phyloP scores from a whole-genome alignment of 2,329 filamentous ascomycete species.

The Clonostachys rhizophaga region DNA sequence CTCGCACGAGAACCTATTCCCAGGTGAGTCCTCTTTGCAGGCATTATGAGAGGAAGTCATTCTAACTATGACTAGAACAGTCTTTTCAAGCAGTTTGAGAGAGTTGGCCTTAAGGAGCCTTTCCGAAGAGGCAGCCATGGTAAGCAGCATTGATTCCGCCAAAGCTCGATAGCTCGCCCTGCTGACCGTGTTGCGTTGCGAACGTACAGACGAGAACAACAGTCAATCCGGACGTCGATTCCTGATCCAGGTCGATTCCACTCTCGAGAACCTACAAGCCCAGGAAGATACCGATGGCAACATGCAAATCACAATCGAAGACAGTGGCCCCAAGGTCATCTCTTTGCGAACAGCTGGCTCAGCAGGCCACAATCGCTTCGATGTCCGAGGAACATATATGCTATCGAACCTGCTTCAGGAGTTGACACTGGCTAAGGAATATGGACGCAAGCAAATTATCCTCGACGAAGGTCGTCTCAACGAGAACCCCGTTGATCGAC shows the following conservation, averaged over 20 bases:
- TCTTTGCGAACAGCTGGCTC: conserved; percentile 81
- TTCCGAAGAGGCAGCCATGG: conserved; percentile 57
- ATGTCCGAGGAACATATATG: conserved; percentile 95
- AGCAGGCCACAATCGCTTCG: conserved; percentile 80
- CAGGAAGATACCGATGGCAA: conserved; percentile 94
- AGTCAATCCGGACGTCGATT: conserved; percentile 68
- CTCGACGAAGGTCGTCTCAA: conserved; percentile 88
- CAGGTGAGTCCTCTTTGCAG: conserved; percentile 30
- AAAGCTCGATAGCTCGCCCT: not conserved
- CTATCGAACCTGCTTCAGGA: conserved; percentile 95
- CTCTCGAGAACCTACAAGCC: conserved; percentile 70
- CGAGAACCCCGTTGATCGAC: conserved; percentile 88
- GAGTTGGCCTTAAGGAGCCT: conserved; percentile 45
- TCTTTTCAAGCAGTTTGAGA: conserved; percentile 47
- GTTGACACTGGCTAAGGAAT: conserved; percentile 86
- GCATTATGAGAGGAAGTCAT: not conserved
- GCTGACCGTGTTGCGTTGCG: not conserved
- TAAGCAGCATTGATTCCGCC: conserved; percentile 18
- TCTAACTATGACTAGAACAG: conserved; percentile 35
- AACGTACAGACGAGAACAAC: conserved; percentile 64
- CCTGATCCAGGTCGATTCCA: conserved; percentile 80
- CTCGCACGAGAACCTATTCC: conserved; percentile 51
- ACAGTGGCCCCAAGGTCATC: conserved; percentile 86
- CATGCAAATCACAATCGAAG: conserved; percentile 96
- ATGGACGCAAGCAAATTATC: conserved; percentile 82